phyloP scores from a whole-genome alignment of 192 early-diverging fungal genomes.

The Dissophora ornata region DNA sequence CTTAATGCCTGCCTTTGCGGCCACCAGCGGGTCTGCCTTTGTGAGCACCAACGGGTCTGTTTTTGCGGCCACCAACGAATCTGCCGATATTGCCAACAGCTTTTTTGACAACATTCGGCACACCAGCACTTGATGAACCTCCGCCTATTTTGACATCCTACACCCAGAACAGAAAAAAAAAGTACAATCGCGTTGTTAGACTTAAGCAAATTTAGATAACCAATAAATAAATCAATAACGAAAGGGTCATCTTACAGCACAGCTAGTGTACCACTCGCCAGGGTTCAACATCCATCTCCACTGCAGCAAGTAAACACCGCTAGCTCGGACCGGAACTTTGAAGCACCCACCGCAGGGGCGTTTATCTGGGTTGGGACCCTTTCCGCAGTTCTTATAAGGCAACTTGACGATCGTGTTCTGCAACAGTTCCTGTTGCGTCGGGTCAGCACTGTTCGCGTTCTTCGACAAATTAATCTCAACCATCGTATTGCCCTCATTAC shows the following conservation, averaged over 20 bases:
- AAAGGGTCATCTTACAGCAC: slow-evolving; percentile 54
- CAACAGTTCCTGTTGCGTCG: slow-evolving; percentile 13
- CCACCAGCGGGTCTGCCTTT: no score
- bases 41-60: no score
- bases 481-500: slow-evolving; percentile 38
- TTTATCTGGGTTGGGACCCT: neutral
- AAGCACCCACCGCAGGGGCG: slow-evolving; percentile 48
- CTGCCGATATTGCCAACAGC: no score
- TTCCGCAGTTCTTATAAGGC: slow-evolving; percentile 46
- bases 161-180: neutral
- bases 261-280: slow-evolving; percentile 54
- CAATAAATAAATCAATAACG: no score
- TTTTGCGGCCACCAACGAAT: no score
- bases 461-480: slow-evolving; percentile 52
- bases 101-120: no score
- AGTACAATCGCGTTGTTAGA: no score
- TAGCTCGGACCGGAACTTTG: slow-evolving; percentile 38
- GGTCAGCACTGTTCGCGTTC: slow-evolving; percentile 10
- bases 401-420: slow-evolving; percentile 34
- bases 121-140: no score
- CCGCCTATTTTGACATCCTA: neutral
- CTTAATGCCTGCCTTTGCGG: no score
- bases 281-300: slow-evolving; percentile 54
- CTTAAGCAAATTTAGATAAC: no score
- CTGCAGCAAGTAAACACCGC: slow-evolving; percentile 39